phyloP scores from a whole-genome alignment of 2,329 filamentous ascomycete genomes.

The Zalaria sp. region DNA sequence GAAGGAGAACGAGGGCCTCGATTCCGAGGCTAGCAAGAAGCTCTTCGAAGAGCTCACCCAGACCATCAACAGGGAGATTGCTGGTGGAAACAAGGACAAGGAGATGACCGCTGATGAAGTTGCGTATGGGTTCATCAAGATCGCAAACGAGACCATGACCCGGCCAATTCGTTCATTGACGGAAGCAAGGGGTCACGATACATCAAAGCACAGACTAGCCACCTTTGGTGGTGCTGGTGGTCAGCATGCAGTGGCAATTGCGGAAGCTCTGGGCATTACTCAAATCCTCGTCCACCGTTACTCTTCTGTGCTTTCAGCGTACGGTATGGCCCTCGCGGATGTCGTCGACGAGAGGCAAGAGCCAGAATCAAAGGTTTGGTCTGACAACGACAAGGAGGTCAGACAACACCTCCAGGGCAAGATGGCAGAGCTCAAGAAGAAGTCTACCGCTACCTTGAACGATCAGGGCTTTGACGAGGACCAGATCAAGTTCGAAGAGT shows the following conservation, averaged over 20 bases:
- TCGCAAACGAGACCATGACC: slow-evolving; percentile 86
- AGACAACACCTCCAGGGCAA: slow-evolving; percentile 53
- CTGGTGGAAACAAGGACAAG: slow-evolving; percentile 38
- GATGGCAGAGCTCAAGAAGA: slow-evolving; percentile 67
- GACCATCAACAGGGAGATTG: slow-evolving; percentile 61
- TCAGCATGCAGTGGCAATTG: slow-evolving; percentile 85
- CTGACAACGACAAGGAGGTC: slow-evolving; percentile 40
- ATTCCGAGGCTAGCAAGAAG: slow-evolving; percentile 59
- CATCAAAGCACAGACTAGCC: slow-evolving; percentile 75
- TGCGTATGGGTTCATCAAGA: slow-evolving; percentile 76
- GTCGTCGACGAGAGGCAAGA: slow-evolving; percentile 86
- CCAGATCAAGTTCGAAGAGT: slow-evolving; percentile 75
- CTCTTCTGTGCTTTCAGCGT: slow-evolving; percentile 78
- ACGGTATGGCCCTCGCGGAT: slow-evolving; percentile 85
- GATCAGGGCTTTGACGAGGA: slow-evolving; percentile 67
- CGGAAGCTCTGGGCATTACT: slow-evolving; percentile 66
- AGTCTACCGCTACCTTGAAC: slow-evolving; percentile 50
- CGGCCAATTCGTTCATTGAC: slow-evolving; percentile 80
- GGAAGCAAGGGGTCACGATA: slow-evolving; percentile 84
- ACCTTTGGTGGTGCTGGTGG: slow-evolving; percentile 88
- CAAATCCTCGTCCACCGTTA: slow-evolving; percentile 81
- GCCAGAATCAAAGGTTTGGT: slow-evolving; percentile 49
- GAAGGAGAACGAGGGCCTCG: slow-evolving; percentile 69
- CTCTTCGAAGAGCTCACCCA: slow-evolving; percentile 63
- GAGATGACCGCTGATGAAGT: slow-evolving; percentile 68